Conservation (phyloP, 1,284 basidiomycete genomes). For the Boletus semigastroideus region DNA sequence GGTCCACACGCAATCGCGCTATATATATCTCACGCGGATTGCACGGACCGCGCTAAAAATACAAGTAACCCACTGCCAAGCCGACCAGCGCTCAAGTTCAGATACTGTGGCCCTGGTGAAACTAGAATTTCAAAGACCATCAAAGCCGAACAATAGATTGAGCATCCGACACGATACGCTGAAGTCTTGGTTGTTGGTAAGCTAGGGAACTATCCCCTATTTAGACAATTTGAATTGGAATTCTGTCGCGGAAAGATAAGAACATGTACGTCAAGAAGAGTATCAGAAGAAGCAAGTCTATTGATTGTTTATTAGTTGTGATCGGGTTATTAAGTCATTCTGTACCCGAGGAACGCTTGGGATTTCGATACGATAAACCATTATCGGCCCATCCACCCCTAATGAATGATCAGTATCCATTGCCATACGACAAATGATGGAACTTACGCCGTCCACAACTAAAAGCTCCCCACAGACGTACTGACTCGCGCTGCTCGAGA, state of each 20-base stretch:
- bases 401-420: conserved; percentile 18
- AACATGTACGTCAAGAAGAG: conserved; percentile 21
- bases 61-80: background rate
- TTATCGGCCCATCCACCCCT: conserved; percentile 71
- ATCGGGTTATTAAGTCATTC: conserved; percentile 1
- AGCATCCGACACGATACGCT: background rate
- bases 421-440: conserved; percentile 18
- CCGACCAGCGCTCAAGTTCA: background rate
- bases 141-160: background rate
- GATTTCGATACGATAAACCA: conserved; percentile 2
- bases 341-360: conserved; percentile 1
- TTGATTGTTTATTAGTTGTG: conserved; percentile 3
- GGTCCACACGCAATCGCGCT: background rate
- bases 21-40: conserved; percentile 10
- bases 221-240: conserved; percentile 13
- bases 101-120: background rate
- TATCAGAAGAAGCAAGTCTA: conserved; percentile 2
- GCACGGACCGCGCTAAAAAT: conserved; percentile 10
- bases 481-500: conserved; percentile 82
- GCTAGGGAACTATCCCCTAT: conserved; percentile 4
- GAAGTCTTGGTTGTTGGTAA: conserved; percentile 8
- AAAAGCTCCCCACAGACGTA: conserved; percentile 89
- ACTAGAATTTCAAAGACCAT: background rate
- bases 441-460: conserved; percentile 70
- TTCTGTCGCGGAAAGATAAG: conserved; percentile 9